These are phyloP conservation scores for Blakeslea trispora DNA, from an alignment of 371 early-diverging fungal species.

Conservation along the genomic window DNA sequence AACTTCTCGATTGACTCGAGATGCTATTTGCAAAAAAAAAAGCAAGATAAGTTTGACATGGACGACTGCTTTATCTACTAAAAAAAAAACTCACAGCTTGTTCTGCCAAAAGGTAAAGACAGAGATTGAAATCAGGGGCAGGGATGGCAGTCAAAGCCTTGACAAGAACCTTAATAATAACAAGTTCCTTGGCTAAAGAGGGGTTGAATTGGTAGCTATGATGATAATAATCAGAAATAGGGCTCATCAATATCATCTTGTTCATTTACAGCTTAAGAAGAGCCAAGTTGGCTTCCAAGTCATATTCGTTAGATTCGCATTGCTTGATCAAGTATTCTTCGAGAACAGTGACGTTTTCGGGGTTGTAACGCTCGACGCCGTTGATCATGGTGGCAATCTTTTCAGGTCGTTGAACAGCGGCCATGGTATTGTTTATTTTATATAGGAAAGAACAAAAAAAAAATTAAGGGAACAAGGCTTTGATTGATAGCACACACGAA, in stretches of 20 bases:
- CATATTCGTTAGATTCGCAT: conserved; percentile 77
- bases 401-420: conserved; percentile 63
- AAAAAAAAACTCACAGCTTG: conserved; percentile 51
- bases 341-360: conserved; percentile 77
- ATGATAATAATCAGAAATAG: neutral
- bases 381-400: conserved; percentile 75
- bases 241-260: too few relatives aligned
- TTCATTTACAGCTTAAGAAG: conserved; percentile 82
- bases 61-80: too few relatives aligned
- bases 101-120: conserved; percentile 81
- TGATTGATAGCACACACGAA: neutral
- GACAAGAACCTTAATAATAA: conserved; percentile 74
- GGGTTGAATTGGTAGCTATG: conserved; percentile 89
- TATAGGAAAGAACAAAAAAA: neutral
- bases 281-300: conserved; percentile 89
- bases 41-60: neutral
- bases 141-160: conserved; percentile 85
- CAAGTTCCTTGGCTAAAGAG: conserved; percentile 66
- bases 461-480: too few relatives aligned
- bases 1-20: conserved; percentile 67
- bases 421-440: conserved; percentile 2
- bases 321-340: conserved; percentile 83
- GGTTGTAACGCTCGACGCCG: conserved; percentile 88
- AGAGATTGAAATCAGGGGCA: conserved; percentile 88
- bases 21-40: conserved; percentile 22